phyloP scores from a whole-genome alignment of 805 yeast genomes.

The Metschnikowia dekortorum region DNA sequence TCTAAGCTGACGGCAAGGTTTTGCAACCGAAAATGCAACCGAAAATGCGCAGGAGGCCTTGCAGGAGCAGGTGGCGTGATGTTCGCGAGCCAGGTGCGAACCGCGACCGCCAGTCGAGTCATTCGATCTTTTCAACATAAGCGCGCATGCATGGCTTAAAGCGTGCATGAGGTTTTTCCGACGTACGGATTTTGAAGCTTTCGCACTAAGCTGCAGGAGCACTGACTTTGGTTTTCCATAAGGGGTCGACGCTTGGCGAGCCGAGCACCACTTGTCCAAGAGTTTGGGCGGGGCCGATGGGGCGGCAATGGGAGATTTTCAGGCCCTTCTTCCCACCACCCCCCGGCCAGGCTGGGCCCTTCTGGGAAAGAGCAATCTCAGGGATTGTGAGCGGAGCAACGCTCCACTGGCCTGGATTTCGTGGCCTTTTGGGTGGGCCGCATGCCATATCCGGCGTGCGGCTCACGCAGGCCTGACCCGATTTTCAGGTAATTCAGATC shows the following conservation, averaged over 20 bases:
- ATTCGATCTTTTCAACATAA: background rate
- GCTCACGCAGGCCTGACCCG: slow-evolving; percentile 4
- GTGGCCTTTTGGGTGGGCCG: background rate
- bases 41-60: background rate
- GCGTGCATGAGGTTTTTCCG: background rate
- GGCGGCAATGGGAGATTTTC: no score
- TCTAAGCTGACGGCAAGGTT: background rate
- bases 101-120: background rate
- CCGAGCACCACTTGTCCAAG: no score
- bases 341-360: no score
- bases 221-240: background rate
- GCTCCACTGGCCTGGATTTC: background rate
- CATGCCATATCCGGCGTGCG: background rate
- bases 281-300: no score
- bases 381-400: no score
- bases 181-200: background rate
- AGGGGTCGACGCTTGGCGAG: no score
- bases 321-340: no score
- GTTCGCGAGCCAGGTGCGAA: background rate
- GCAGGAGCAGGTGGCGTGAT: background rate
- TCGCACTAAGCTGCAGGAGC: background rate
- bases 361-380: no score
- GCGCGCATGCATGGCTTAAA: background rate
- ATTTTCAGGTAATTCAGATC: background rate
- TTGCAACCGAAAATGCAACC: slow-evolving; percentile 1